phyloP scores from a whole-genome alignment of 164 flowering plant species.

The Stephania japonica region DNA sequence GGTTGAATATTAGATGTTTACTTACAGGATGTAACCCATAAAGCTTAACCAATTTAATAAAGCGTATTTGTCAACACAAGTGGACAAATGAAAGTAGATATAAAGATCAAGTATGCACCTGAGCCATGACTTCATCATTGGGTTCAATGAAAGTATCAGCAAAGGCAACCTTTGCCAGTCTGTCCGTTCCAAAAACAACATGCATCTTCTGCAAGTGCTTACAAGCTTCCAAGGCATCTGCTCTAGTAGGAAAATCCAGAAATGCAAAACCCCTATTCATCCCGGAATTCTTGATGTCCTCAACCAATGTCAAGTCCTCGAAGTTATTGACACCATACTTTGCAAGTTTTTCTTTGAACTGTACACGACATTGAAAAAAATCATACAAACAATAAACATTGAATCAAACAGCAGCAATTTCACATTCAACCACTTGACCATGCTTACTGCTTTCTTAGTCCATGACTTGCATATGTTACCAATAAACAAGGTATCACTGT shows the following conservation, averaged over 20 bases:
- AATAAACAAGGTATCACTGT: slow-evolving; percentile 26
- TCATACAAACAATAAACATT: not conserved
- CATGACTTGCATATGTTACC: slow-evolving; percentile 30
- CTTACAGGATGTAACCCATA: not conserved
- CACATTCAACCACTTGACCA: slow-evolving; percentile 1
- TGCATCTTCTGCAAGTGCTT: slow-evolving; percentile 29
- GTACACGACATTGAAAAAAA: slow-evolving; percentile 2
- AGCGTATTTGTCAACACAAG: not conserved
- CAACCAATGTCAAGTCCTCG: slow-evolving; percentile 32
- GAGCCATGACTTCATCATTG: slow-evolving; percentile 31
- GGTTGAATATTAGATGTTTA: not conserved
- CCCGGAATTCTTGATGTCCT: slow-evolving; percentile 27
- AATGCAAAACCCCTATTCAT: slow-evolving; percentile 34
- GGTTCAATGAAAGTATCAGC: slow-evolving; percentile 32
- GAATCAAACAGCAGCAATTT: not conserved
- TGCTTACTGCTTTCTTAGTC: slow-evolving; percentile 24
- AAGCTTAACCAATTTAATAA: not conserved
- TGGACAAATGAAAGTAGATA: not conserved
- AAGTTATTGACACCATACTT: slow-evolving; percentile 23
- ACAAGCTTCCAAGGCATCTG: slow-evolving; percentile 32
- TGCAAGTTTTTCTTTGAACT: slow-evolving; percentile 26
- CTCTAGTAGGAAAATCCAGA: slow-evolving; percentile 25
- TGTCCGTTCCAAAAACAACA: slow-evolving; percentile 25
- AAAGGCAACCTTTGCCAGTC: slow-evolving; percentile 30
- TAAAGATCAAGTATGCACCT: slow-evolving; percentile 13